These are phyloP conservation scores for Clarireedia hainanense DNA, from an alignment of 2,329 filamentous ascomycete species.

Conservation along the genomic window DNA sequence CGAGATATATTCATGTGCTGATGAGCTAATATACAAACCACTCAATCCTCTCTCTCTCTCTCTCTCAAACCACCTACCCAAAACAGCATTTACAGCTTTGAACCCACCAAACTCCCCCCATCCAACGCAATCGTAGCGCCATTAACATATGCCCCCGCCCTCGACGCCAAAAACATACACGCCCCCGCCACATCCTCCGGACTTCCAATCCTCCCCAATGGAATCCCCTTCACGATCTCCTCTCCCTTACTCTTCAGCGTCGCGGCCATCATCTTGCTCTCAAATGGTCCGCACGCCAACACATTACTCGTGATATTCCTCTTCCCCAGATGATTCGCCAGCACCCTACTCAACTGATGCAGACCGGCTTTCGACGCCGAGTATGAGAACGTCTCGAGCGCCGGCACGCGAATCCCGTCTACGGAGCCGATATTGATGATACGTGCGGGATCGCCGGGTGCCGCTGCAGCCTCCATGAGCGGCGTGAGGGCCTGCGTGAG, in stretches of 20 bases:
- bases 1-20: no score
- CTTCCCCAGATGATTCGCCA: constrained; percentile 54
- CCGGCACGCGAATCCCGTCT: constrained; percentile 53
- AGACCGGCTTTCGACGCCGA: constrained; percentile 55
- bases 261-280: constrained; percentile 66
- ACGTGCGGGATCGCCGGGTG: constrained; percentile 39
- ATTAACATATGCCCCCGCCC: constrained; percentile 59
- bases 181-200: constrained; percentile 64
- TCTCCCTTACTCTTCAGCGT: constrained; percentile 53
- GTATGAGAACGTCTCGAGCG: constrained; percentile 53
- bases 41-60: neutral
- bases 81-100: constrained; percentile 34
- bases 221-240: constrained; percentile 50
- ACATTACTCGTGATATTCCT: constrained; percentile 57
- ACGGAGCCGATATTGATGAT: constrained; percentile 60
- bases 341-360: constrained; percentile 55
- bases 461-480: constrained; percentile 46
- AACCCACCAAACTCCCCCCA: constrained; percentile 42
- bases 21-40: neutral
- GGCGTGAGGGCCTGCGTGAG: constrained; percentile 55
- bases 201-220: constrained; percentile 58
- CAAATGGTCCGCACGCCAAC: constrained; percentile 63
- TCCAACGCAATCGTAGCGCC: constrained; percentile 57
- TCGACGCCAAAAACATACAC: constrained; percentile 61
- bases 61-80: neutral